Evolutionary conservation across 1,284 basidiomycete genomes (phyloP).

Genomic region (Jaminaea rosea): DNA sequence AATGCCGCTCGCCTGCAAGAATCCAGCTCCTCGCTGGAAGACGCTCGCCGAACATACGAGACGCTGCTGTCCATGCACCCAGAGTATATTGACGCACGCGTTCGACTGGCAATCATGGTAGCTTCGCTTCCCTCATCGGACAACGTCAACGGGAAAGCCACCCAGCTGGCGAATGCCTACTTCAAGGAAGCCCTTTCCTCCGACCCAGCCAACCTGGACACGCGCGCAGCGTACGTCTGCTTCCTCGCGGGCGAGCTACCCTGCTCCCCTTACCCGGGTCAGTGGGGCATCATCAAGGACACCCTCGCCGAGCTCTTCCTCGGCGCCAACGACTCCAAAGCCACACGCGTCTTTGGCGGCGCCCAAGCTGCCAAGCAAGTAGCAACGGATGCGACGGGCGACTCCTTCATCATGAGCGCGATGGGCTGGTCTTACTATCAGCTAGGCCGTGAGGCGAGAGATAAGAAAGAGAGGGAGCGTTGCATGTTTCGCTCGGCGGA

Average conservation of each 20-base stretch:
- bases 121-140: conserved; percentile 3
- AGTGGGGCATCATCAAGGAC: conserved; percentile 42
- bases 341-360: conserved; percentile 28
- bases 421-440: conserved; percentile 46
- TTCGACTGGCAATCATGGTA: conserved; percentile 39
- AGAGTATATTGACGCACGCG: conserved; percentile 45
- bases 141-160: conserved; percentile 10
- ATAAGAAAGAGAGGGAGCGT: conserved; percentile 31
- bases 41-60: conserved; percentile 36
- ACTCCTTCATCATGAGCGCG: conserved; percentile 32
- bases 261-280: conserved; percentile 25
- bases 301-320: conserved; percentile 39
- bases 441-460: conserved; percentile 28
- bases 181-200: conserved; percentile 40
- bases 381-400: conserved; percentile 30
- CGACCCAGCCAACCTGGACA: conserved; percentile 38
- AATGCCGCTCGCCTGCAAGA: conserved; percentile 42
- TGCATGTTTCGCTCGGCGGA: conserved; percentile 41
- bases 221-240: conserved; percentile 37
- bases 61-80: conserved; percentile 36
- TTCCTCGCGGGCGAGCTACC: conserved; percentile 44
- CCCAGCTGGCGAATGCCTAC: conserved; percentile 17
- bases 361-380: conserved; percentile 23
- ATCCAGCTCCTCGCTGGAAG: conserved; percentile 4
- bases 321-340: conserved; percentile 14